Conservation (phyloP, 352 stramenopile species). For the Phytophthora tubulina region DNA sequence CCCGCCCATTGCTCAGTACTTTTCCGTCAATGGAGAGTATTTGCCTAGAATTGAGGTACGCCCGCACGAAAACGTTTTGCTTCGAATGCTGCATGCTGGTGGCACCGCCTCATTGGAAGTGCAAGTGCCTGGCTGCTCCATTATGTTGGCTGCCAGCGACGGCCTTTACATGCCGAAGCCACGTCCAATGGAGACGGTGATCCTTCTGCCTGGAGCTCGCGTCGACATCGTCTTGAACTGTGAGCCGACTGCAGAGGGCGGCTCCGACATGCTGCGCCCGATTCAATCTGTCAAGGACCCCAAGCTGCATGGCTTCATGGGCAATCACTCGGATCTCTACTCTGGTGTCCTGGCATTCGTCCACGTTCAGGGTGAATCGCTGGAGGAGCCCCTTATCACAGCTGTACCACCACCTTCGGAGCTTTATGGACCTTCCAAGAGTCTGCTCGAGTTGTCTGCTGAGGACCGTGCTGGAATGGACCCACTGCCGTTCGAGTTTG, state of each 20-base stretch:
- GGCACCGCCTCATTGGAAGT: conserved; percentile 64
- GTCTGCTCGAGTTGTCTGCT: conserved; percentile 46
- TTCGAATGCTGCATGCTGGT: conserved; percentile 74
- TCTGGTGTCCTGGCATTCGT: conserved; percentile 67
- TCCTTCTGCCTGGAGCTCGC: conserved; percentile 69
- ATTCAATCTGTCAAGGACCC: conserved; percentile 62
- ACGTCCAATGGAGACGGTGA: conserved; percentile 48
- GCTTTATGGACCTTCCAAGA: conserved; percentile 53
- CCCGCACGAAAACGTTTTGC: conserved; percentile 61
- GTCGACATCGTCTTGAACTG: conserved; percentile 74
- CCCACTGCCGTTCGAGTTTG: conserved; percentile 54
- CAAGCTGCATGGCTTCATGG: conserved; percentile 58
- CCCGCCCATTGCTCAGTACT: conserved; percentile 64
- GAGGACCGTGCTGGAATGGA: conserved; percentile 48
- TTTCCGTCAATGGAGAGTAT: conserved; percentile 78
- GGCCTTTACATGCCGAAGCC: conserved; percentile 63
- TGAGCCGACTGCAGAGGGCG: conserved; percentile 35
- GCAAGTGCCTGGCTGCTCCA: conserved; percentile 65
- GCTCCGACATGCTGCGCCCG: conserved; percentile 53
- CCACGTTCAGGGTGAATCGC: conserved; percentile 53
- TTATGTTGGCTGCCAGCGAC: conserved; percentile 64
- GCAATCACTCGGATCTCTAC: conserved; percentile 66
- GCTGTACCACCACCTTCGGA: conserved; percentile 46
- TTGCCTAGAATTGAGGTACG: conserved; percentile 67
- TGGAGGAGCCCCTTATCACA: conserved; percentile 42